Evolutionary conservation across 441 rosid genomes (phyloP), one percentile per base, ranked within the genome.

Genomic region (Croton laevigatus): DNA sequence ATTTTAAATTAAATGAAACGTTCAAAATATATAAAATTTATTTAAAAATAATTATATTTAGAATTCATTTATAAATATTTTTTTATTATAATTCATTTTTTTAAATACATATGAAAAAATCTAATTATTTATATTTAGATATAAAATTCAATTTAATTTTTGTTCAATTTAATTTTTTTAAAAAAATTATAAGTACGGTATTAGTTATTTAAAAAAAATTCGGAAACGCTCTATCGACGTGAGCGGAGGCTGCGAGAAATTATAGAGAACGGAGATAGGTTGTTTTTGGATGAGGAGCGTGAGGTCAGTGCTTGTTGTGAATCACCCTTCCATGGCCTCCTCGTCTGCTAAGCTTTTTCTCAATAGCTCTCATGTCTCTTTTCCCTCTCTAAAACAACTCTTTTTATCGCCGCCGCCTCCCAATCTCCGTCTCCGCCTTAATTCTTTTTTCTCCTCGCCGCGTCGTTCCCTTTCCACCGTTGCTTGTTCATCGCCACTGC

Each of bases 251-350:
- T 16, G 3, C 53, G 53, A 51, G 10, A 8, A 34, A 4, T 16
- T 57, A 27, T 27, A 67, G 22, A 65, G 44, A 44, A 76, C 78
- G 85, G 85, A 83, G 85, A 75, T 79, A 69, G 83, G 83, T 10
- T 62, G 86, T 59, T 8, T 75, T 72, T 80, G 87, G 85, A 80
- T 84, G 83, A 85, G 86, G 83, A 82, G 83, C 55, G 70, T 84
- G 53, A 76, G 79, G 12, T 66, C 79, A 53, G 22, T 72, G 60
- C 62, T 78, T 53, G 65, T 75, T 1, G 58, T 69, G 55, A 10
- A 69, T 44, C 75, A 68, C 65, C 71, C 81, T 58, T 66, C 79
- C n/a, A 70, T 79, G 71, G 54, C 76, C 16, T 44, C 66, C 69
- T 62, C 88, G 19, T 72, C 80, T 32, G 22, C 72, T 40, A 7